Evolutionary conservation across 1,284 basidiomycete genomes (phyloP), one percentile per base, ranked within the genome.

Genomic region (Melanopsichium pennsylvanicum): DNA sequence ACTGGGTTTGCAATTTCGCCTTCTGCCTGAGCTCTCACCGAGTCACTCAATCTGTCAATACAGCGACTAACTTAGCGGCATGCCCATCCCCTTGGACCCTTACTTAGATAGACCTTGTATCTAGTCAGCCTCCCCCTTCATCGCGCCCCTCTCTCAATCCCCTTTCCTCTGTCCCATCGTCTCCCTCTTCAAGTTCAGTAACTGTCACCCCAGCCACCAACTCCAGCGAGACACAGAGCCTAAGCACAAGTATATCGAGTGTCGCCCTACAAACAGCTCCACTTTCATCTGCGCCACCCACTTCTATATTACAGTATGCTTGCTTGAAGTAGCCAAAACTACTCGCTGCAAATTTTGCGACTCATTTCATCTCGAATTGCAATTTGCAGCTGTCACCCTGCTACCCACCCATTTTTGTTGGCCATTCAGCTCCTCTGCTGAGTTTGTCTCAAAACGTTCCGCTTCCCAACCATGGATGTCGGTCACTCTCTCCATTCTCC

Each of bases 391-490:
- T 55, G 51, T 56, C 38, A 47, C 47, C 18, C 32, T 13, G 23
- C 16, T 27, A n/a, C 18, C 57, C 49, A 44, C 49, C 39, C n/a
- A 52, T 52, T 21, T 21, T 48, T 48, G 11, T 34, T 26, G n/a
- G n/a, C 13, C 21, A 19, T 40, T 36, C 38, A 57, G 43, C 56
- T 36, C 26, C 31, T 12, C 13, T 26, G 48, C 37, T 45, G 32
- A 42, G 36, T 42, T 23, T 25, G 36, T 31, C 18, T 46, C 31
- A 21, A 39, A 15, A 40, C 47, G 39, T 43, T 35, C 54, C 48
- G 48, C 60, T 46, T 57, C 54, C 52, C 49, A 52, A 63, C 50
- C 54, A 63, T 63, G 60, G 60, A 63, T 52, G 60, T 41, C 60
- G 60, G 60, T 52, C 54, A 56, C 40, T 36, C 44, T 34, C 44